A percentile compares a stretch with the other conserved stretches of the same genome.
phyloP scores from a whole-genome alignment of 116 monocot genomes.

The Posidonia oceanica region DNA sequence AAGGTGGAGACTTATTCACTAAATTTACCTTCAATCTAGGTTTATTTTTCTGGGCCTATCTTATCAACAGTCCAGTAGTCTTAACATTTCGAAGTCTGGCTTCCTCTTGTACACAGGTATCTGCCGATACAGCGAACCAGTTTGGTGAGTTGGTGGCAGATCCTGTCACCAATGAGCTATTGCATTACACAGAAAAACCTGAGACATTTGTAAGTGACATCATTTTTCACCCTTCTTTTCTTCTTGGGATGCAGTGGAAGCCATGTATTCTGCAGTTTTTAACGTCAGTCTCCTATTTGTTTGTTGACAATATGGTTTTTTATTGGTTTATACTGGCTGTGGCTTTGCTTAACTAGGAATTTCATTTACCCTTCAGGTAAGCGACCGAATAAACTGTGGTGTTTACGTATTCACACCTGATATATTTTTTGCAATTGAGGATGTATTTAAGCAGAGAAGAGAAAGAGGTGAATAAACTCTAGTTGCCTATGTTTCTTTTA shows the following conservation, averaged over 20 bases:
- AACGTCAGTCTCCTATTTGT: not conserved
- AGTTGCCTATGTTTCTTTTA: not conserved
- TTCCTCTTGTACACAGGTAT: constrained; percentile 39
- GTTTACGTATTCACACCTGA: constrained; percentile 92
- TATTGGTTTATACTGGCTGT: not conserved
- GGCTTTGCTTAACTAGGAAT: not conserved
- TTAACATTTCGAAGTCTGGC: not conserved
- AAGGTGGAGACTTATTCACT: constrained; percentile 36
- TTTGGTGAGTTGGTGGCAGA: constrained; percentile 98
- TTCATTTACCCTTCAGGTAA: constrained; percentile 39
- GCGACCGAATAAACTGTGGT: constrained; percentile 90
- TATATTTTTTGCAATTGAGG: constrained; percentile 78
- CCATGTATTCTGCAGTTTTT: not conserved
- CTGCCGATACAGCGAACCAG: constrained; percentile 76
- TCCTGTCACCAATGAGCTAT: constrained; percentile 62
- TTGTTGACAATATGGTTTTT: not conserved
- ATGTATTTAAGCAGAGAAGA: constrained; percentile 54
- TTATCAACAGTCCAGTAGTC: not conserved
- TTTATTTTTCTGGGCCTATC: not conserved
- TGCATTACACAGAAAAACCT: constrained; percentile 96
- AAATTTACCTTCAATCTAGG: not conserved
- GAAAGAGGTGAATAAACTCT: constrained; percentile 47
- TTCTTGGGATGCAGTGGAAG: not conserved
- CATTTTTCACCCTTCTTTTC: not conserved
- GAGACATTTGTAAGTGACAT: constrained; percentile 77